These are phyloP conservation scores for Vanderwaltozyma polyspora DNA, from an alignment of 805 yeast genomes.

Conservation along the genomic window DNA sequence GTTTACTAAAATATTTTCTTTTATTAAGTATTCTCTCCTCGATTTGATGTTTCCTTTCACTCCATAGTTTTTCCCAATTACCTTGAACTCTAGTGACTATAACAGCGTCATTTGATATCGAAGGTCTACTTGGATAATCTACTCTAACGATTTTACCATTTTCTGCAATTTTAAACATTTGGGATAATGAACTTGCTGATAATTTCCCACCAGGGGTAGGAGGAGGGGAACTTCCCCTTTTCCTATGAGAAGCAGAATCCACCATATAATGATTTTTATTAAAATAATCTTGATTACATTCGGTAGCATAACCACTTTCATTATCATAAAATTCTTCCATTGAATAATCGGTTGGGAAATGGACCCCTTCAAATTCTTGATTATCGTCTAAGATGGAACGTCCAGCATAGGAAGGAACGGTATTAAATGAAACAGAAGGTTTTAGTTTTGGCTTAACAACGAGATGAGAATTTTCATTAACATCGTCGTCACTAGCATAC, in stretches of 20 bases:
- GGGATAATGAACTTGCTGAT: constrained; percentile 1
- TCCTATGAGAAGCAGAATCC: neutral
- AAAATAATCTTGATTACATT: constrained; percentile 8
- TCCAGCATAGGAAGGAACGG: constrained; percentile 23
- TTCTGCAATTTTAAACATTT: constrained; percentile 18
- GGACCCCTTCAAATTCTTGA: constrained; percentile 20
- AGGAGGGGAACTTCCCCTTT: constrained; percentile 3
- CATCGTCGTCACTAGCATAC: neutral
- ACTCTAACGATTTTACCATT: constrained; percentile 26
- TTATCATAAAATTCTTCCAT: constrained; percentile 27
- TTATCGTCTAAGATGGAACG: constrained; percentile 9
- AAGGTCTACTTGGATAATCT: constrained; percentile 27
- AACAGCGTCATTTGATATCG: constrained; percentile 22
- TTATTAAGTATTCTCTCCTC: constrained; percentile 13
- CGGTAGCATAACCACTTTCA: constrained; percentile 14
- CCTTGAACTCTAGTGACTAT: constrained; percentile 18
- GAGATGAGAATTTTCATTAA: neutral
- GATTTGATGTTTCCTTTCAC: constrained; percentile 8
- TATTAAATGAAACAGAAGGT: constrained; percentile 26
- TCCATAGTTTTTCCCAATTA: constrained; percentile 17
- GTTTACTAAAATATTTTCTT: constrained; percentile 10
- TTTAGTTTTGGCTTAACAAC: neutral
- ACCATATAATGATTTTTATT: constrained; percentile 10
- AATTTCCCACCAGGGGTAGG: neutral
- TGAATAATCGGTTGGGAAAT: constrained; percentile 19